These are phyloP conservation scores for Trichosporon asahii DNA, from an alignment of 1,284 basidiomycete genomes.

Conservation along the genomic window DNA sequence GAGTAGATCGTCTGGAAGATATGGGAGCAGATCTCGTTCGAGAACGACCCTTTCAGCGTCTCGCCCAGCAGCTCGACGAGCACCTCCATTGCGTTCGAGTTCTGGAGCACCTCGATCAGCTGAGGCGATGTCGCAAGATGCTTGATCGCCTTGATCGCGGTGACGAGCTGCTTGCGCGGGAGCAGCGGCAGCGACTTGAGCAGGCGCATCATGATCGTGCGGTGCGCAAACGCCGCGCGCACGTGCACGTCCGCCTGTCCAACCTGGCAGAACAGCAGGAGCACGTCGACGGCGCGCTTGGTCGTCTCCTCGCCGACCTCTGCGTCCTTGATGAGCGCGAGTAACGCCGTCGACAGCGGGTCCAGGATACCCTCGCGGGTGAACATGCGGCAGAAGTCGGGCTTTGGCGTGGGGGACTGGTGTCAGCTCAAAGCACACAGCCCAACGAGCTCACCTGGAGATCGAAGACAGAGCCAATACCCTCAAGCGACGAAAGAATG, in stretches of 20 bases:
- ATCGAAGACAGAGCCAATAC: constrained; percentile 92
- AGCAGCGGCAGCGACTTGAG: constrained; percentile 77
- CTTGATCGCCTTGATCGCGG: constrained; percentile 90
- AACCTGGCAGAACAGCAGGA: constrained; percentile 91
- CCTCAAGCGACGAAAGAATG: constrained; percentile 90
- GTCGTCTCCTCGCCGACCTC: constrained; percentile 70
- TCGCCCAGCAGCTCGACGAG: constrained; percentile 79
- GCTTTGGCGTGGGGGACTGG: constrained; percentile 87
- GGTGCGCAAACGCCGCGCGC: constrained; percentile 80
- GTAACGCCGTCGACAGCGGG: constrained; percentile 81
- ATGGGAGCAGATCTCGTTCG: constrained; percentile 73
- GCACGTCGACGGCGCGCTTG: constrained; percentile 80
- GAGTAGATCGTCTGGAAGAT: constrained; percentile 94
- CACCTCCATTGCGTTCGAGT: constrained; percentile 90
- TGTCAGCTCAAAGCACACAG: neutral
- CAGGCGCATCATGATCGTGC: constrained; percentile 80
- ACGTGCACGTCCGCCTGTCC: constrained; percentile 91
- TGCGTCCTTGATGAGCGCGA: constrained; percentile 77
- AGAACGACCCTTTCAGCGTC: constrained; percentile 71
- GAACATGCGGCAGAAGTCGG: constrained; percentile 98
- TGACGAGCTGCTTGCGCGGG: constrained; percentile 76
- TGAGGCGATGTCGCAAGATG: constrained; percentile 90
- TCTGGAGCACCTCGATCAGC: constrained; percentile 87
- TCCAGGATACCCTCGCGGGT: constrained; percentile 91
- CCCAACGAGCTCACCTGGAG: constrained; percentile 55